These are phyloP conservation scores for Ogataea polymorpha DNA, from an alignment of 805 yeast species.

Conservation along the genomic window DNA sequence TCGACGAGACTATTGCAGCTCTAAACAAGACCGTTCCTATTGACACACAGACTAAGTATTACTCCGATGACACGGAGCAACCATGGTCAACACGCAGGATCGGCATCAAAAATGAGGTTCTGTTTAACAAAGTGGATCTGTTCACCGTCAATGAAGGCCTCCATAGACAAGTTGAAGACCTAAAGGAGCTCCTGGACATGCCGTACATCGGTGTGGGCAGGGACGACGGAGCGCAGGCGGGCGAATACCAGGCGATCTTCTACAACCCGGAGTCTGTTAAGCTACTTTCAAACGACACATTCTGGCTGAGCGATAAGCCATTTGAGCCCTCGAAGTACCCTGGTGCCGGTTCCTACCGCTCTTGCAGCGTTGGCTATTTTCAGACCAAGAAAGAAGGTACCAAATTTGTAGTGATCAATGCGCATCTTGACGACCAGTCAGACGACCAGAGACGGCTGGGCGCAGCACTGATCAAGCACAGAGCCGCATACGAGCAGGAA, in stretches of 20 bases:
- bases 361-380: slow-evolving; percentile 38
- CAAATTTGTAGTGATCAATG: slow-evolving; percentile 38
- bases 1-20: slow-evolving; percentile 21
- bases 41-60: slow-evolving; percentile 24
- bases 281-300: slow-evolving; percentile 39
- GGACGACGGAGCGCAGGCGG: slow-evolving; percentile 46
- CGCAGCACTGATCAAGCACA: slow-evolving; percentile 38
- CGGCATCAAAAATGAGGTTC: slow-evolving; percentile 34
- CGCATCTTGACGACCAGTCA: slow-evolving; percentile 52
- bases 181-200: slow-evolving; percentile 31
- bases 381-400: slow-evolving; percentile 32
- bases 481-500: slow-evolving; percentile 38
- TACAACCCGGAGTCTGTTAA: slow-evolving; percentile 38
- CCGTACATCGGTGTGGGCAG: slow-evolving; percentile 51
- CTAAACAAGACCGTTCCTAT: slow-evolving; percentile 24
- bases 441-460: slow-evolving; percentile 43
- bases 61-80: slow-evolving; percentile 27
- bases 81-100: slow-evolving; percentile 37
- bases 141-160: slow-evolving; percentile 48
- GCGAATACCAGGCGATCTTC: slow-evolving; percentile 51
- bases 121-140: slow-evolving; percentile 33
- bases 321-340: slow-evolving; percentile 44
- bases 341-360: slow-evolving; percentile 40
- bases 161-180: slow-evolving; percentile 43
- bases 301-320: slow-evolving; percentile 57